Conservation (phyloP, 805 yeast genomes). For the Sungouiozyma ichnusensis region DNA sequence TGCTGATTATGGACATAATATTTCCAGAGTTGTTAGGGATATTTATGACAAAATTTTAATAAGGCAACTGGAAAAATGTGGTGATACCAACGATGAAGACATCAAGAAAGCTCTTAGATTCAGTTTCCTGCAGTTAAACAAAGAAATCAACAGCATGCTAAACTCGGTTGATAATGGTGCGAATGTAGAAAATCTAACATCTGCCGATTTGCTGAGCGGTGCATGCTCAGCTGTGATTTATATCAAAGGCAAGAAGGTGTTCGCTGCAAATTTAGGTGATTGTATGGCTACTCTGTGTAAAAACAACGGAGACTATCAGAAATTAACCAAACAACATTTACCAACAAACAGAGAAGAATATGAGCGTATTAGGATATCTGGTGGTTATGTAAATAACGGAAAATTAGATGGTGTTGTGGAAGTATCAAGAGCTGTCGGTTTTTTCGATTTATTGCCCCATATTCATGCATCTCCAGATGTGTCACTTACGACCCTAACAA, state of each 20-base stretch:
- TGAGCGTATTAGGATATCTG: conserved; percentile 80
- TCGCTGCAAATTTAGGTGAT: conserved; percentile 87
- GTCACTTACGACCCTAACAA: conserved; percentile 45
- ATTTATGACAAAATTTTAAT: conserved; percentile 59
- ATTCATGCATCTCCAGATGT: conserved; percentile 83
- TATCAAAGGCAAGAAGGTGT: conserved; percentile 57
- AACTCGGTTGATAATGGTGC: conserved; percentile 44
- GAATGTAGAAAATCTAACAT: conserved; percentile 41
- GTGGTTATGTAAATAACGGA: conserved; percentile 84
- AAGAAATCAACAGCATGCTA: conserved; percentile 53
- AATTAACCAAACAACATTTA: conserved; percentile 68
- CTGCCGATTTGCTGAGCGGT: conserved; percentile 68
- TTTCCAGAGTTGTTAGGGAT: conserved; percentile 64
- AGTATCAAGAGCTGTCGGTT: conserved; percentile 89
- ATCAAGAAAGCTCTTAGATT: conserved; percentile 70
- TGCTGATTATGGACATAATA: conserved; percentile 45
- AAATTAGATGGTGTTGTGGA: conserved; percentile 73
- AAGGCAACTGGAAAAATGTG: conserved; percentile 31
- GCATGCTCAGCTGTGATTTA: conserved; percentile 78
- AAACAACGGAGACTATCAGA: conserved; percentile 68
- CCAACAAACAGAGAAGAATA: conserved; percentile 72
- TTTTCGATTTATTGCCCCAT: conserved; percentile 75
- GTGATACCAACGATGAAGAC: conserved; percentile 30
- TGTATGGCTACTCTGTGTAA: conserved; percentile 70
- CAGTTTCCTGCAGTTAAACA: conserved; percentile 69